phyloP scores from a whole-genome alignment of 768 basidiomycete species.

The Austroboletus festivus region DNA sequence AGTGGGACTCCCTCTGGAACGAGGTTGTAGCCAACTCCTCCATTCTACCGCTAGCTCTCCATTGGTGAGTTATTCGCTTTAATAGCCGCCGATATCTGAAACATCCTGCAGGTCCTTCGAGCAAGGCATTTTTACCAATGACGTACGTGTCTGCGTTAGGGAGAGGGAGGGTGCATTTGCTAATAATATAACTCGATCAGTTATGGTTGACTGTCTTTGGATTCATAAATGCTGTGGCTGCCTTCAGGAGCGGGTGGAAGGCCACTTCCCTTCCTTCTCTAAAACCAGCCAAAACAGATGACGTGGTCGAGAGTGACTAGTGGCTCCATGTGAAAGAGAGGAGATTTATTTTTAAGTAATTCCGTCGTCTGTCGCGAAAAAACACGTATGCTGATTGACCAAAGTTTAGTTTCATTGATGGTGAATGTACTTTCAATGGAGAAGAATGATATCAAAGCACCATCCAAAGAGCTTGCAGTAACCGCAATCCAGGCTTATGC shows the following conservation, averaged over 20 bases:
- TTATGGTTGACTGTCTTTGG: constrained; percentile 41
- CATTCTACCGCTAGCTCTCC: constrained; percentile 79
- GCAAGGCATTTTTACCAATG: constrained; percentile 62
- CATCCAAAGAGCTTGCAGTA: too few relatives aligned
- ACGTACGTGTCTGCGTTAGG: constrained; percentile 39
- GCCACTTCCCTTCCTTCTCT: constrained; percentile 46
- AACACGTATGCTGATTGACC: neutral
- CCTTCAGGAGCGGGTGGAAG: constrained; percentile 70
- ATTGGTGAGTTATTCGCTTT: constrained; percentile 55
- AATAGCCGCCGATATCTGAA: neutral
- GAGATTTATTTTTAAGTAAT: constrained; percentile 8
- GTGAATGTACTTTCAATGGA: too few relatives aligned
- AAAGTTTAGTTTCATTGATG: neutral
- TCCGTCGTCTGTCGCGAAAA: neutral
- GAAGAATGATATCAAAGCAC: too few relatives aligned
- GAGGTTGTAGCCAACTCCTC: constrained; percentile 70
- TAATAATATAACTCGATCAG: constrained; percentile 23
- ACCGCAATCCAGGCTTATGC: too few relatives aligned
- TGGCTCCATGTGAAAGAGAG: constrained; percentile 11
- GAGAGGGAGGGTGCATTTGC: neutral
- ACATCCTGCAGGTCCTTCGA: constrained; percentile 55
- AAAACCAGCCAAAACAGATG: neutral
- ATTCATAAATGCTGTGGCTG: constrained; percentile 50
- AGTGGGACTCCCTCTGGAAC: constrained; percentile 68
- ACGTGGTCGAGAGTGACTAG: constrained; percentile 1